Conservation (phyloP, 2,329 filamentous ascomycete species). For the Ascochyta koolunga region DNA sequence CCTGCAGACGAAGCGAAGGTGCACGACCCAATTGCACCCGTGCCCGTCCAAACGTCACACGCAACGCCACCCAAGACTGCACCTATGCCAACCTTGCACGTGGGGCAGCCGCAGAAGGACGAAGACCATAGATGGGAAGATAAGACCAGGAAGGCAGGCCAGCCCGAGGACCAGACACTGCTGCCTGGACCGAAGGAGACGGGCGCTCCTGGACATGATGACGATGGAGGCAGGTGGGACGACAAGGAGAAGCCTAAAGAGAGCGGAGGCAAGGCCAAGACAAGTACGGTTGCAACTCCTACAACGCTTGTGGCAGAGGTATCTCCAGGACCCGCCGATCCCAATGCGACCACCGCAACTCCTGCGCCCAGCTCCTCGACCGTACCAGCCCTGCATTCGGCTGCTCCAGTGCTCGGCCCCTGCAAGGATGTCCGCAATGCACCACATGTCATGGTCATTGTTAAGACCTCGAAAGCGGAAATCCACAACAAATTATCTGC, state of each 20-base stretch:
- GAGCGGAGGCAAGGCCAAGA: not conserved
- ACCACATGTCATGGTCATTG: constrained; percentile 61
- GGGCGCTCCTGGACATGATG: constrained; percentile 19
- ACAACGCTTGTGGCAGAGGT: constrained; percentile 18
- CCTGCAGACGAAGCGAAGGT: constrained; percentile 28
- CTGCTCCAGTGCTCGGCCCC: constrained; percentile 9
- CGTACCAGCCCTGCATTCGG: constrained; percentile 1
- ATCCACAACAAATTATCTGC: constrained; percentile 60
- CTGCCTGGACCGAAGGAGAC: constrained; percentile 12
- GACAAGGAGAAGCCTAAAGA: constrained; percentile 19
- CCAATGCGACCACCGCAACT: constrained; percentile 8
- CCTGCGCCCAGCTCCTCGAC: not conserved
- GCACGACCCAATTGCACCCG: constrained; percentile 28
- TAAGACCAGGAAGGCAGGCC: constrained; percentile 1
- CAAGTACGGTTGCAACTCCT: constrained; percentile 7
- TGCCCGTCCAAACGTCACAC: constrained; percentile 21
- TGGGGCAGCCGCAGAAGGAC: constrained; percentile 12
- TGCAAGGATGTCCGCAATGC: constrained; percentile 41
- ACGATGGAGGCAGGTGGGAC: constrained; percentile 29
- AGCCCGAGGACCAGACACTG: not conserved
- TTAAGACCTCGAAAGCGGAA: constrained; percentile 66
- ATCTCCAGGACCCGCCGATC: not conserved
- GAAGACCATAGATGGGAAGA: constrained; percentile 26
- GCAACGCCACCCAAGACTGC: constrained; percentile 1
- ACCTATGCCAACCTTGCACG: not conserved